Percentiles rank a stretch among this genome's conserved stretches.
Conservation (phyloP, 208 protist genomes). For the Trypanosoma grayi region DNA sequence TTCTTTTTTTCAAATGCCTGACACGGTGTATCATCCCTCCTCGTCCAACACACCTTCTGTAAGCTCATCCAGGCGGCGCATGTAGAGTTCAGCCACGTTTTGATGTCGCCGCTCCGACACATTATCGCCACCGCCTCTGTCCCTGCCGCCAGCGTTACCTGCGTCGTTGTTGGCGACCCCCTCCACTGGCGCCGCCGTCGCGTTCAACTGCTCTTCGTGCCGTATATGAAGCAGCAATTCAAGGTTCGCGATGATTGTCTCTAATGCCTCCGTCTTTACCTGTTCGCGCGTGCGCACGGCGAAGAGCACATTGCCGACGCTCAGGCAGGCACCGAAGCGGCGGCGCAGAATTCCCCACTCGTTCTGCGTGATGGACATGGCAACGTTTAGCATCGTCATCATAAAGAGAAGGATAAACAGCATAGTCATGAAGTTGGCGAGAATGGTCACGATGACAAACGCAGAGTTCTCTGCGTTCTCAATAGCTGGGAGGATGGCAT, state of each 20-base stretch:
- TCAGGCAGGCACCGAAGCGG: conserved; percentile 41
- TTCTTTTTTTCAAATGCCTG: conserved; percentile 8
- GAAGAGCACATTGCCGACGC: conserved; percentile 38
- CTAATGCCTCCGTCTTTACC: conserved; percentile 41
- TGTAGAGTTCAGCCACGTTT: background rate
- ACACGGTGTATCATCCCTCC: background rate
- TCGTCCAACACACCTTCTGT: conserved; percentile 5
- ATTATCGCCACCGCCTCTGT: too few relatives aligned
- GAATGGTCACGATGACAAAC: conserved; percentile 22
- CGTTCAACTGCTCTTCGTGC: conserved; percentile 25
- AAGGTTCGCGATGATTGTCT: conserved; percentile 37
- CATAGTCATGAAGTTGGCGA: conserved; percentile 44
- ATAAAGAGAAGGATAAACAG: conserved; percentile 47
- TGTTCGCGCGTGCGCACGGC: conserved; percentile 41
- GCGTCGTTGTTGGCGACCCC: background rate
- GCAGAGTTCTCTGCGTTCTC: conserved; percentile 24
- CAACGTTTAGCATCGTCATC: conserved; percentile 61
- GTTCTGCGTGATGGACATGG: conserved; percentile 55
- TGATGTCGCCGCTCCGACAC: too few relatives aligned
- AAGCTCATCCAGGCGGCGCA: conserved; percentile 2
- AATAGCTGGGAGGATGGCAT: conserved; percentile 47
- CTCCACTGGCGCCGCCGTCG: background rate
- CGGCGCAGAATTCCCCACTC: conserved; percentile 47
- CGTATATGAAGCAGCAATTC: conserved; percentile 45
- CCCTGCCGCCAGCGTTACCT: too few relatives aligned